These are phyloP conservation scores for Nakazawaea holstii DNA, from an alignment of 805 yeast species.

Conservation along the genomic window DNA sequence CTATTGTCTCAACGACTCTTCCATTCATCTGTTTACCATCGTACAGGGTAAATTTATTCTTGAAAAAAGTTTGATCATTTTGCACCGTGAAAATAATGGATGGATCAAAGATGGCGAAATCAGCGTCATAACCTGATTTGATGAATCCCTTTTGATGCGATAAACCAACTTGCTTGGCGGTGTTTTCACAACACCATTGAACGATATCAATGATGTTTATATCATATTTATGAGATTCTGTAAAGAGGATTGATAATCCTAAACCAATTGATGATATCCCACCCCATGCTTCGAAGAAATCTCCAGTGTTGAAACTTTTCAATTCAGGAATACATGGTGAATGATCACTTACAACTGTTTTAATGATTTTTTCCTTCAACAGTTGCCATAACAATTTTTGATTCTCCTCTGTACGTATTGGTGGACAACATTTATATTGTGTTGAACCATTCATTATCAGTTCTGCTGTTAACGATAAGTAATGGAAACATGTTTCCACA, in stretches of 20 bases:
- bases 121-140: slow-evolving; percentile 79
- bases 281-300: slow-evolving; percentile 93
- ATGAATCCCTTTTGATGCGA: slow-evolving; percentile 67
- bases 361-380: slow-evolving; percentile 54
- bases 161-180: slow-evolving; percentile 83
- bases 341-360: slow-evolving; percentile 91
- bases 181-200: slow-evolving; percentile 76
- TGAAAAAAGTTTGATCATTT: slow-evolving; percentile 60
- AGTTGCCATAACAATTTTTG: slow-evolving; percentile 76
- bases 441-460: slow-evolving; percentile 72
- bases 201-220: slow-evolving; percentile 57
- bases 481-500: slow-evolving; percentile 95
- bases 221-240: slow-evolving; percentile 56
- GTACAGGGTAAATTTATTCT: slow-evolving; percentile 86
- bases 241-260: slow-evolving; percentile 77
- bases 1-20: slow-evolving; percentile 69
- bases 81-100: slow-evolving; percentile 40
- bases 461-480: slow-evolving; percentile 74
- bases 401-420: slow-evolving; percentile 75
- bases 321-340: slow-evolving; percentile 94
- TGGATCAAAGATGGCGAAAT: slow-evolving; percentile 77
- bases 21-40: slow-evolving; percentile 68
- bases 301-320: slow-evolving; percentile 77
- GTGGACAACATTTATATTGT: slow-evolving; percentile 92
- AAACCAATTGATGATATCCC: slow-evolving; percentile 92